A percentile compares a stretch with the other conserved stretches of the same genome.
These are phyloP conservation scores for Mucor plumbeus DNA, from an alignment of 371 early-diverging fungal genomes.

Conservation along the genomic window DNA sequence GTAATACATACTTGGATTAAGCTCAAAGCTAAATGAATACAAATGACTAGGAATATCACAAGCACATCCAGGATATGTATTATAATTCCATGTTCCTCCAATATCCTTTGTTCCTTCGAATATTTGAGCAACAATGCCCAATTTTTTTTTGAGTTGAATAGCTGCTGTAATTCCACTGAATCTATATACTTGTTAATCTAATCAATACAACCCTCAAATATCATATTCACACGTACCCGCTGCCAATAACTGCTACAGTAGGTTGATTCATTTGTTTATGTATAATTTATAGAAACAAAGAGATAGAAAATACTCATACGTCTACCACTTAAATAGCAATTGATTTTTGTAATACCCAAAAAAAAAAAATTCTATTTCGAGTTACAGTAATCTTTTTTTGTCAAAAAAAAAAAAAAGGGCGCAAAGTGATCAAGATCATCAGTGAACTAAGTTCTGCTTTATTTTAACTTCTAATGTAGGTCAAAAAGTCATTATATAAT, in stretches of 20 bases:
- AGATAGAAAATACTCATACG: not conserved
- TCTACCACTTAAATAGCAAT: not conserved
- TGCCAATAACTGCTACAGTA: slow-evolving; percentile 26
- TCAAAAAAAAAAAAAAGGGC: not conserved
- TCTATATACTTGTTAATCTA: slow-evolving; percentile 30
- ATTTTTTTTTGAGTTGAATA: slow-evolving; percentile 55
- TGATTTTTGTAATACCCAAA: not conserved
- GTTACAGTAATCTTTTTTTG: slow-evolving; percentile 3
- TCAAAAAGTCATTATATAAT: not conserved
- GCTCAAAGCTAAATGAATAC: slow-evolving; percentile 57
- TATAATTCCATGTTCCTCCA: slow-evolving; percentile 69
- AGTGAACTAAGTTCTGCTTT: no score
- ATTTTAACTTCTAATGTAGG: not conserved
- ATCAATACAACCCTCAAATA: no score
- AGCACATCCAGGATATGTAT: slow-evolving; percentile 58
- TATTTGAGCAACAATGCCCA: slow-evolving; percentile 52
- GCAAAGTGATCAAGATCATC: no score
- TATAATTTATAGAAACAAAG: not conserved
- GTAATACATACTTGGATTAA: slow-evolving; percentile 41
- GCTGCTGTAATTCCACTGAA: slow-evolving; percentile 68
- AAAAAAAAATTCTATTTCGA: not conserved
- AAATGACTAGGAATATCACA: slow-evolving; percentile 61
- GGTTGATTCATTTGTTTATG: slow-evolving; percentile 16
- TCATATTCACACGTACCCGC: slow-evolving; percentile 10
- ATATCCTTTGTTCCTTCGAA: slow-evolving; percentile 60